Conservation (phyloP, 768 basidiomycete genomes). For the Lactifluus pinguis region DNA sequence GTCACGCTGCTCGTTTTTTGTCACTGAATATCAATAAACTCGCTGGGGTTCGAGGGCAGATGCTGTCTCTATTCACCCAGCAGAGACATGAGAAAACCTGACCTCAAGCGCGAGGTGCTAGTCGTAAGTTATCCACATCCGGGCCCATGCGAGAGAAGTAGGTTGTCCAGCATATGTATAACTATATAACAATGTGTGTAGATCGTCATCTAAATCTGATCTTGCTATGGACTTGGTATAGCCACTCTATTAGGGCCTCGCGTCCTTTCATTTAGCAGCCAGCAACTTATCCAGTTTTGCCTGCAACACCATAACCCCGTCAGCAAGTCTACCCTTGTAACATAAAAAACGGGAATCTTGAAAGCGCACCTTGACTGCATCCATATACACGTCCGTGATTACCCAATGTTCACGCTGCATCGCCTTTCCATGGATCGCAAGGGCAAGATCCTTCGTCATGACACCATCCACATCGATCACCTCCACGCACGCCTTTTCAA, state of each 20-base stretch:
- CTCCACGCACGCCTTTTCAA: conserved; percentile 86
- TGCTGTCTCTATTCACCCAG: too few relatives aligned
- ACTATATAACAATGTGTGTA: neutral
- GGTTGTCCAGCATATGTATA: too few relatives aligned
- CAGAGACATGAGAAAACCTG: too few relatives aligned
- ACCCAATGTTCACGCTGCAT: conserved; percentile 97
- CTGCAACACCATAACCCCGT: neutral
- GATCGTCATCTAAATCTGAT: neutral
- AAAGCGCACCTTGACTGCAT: conserved; percentile 71
- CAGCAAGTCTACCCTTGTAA: neutral
- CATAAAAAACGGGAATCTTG: too few relatives aligned
- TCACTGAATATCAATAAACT: too few relatives aligned
- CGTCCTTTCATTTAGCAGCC: neutral
- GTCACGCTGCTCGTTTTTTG: too few relatives aligned
- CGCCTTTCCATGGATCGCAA: conserved; percentile 85
- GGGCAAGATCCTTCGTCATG: conserved; percentile 96
- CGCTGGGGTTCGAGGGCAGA: too few relatives aligned
- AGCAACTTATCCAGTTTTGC: conserved; percentile 9
- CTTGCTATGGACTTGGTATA: neutral
- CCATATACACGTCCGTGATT: conserved; percentile 89
- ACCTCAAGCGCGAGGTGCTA: too few relatives aligned
- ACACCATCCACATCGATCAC: conserved; percentile 83
- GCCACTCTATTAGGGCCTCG: neutral
- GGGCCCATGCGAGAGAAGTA: too few relatives aligned
- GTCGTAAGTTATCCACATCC: too few relatives aligned